Percentiles rank a stretch among this genome's conserved stretches.
Evolutionary conservation across 768 basidiomycete species (phyloP).

Genomic region (Termitomyces sp.): DNA sequence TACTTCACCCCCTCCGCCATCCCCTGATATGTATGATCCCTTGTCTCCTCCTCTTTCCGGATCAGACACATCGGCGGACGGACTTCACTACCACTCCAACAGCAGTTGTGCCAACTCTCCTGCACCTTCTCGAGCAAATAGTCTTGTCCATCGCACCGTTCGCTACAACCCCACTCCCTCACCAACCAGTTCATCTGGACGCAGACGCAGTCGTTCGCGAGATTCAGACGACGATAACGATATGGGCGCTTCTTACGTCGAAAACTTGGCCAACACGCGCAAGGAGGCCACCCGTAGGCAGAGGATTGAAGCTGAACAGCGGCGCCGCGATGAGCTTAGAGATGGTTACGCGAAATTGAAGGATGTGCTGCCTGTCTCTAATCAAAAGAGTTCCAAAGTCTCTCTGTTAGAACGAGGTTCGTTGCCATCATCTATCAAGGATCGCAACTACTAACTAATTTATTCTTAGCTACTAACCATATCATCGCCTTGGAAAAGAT

Average conservation of each 20-base stretch:
- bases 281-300: constrained; percentile 84
- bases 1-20: constrained; percentile 72
- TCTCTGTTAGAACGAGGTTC: constrained; percentile 84
- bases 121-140: constrained; percentile 70
- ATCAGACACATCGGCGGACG: constrained; percentile 86
- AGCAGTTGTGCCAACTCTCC: constrained; percentile 76
- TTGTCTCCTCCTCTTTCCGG: constrained; percentile 84
- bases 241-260: constrained; percentile 65
- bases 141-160: constrained; percentile 69
- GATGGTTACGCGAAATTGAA: constrained; percentile 89
- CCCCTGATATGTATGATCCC: constrained; percentile 80
- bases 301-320: constrained; percentile 87
- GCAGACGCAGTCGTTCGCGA: constrained; percentile 67
- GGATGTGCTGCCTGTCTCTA: constrained; percentile 81
- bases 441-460: constrained; percentile 8
- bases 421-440: constrained; percentile 18
- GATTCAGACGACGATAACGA: constrained; percentile 75
- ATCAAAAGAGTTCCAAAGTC: constrained; percentile 90
- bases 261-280: constrained; percentile 71
- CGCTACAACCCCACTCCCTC: constrained; percentile 84
- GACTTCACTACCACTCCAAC: constrained; percentile 76
- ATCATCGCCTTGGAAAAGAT: constrained; percentile 70
- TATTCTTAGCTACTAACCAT: constrained; percentile 66
- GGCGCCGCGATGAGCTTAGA: constrained; percentile 82
- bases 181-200: constrained; percentile 68